A percentile compares a stretch with the other conserved stretches of the same genome.
phyloP scores from a whole-genome alignment of 257 asterid species.

The Solanum verrucosum region DNA sequence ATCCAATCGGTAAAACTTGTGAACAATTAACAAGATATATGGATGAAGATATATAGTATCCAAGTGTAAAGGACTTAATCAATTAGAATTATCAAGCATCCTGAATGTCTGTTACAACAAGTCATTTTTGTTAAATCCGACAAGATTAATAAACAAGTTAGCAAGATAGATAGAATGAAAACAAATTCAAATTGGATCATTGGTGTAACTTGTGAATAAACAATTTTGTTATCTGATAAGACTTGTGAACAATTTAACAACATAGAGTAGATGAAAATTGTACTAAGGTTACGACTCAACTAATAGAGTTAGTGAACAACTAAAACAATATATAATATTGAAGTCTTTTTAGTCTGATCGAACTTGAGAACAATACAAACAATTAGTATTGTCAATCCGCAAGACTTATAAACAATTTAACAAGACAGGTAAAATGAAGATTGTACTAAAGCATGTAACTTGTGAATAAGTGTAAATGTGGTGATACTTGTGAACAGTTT shows the following conservation, averaged over 20 bases:
- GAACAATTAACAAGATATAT: neutral
- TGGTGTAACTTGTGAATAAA: neutral
- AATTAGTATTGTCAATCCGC: neutral
- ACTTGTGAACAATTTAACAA: neutral
- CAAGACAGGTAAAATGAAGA: neutral
- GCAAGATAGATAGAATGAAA: neutral
- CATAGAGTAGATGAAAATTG: neutral
- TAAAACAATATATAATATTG: neutral
- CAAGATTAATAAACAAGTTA: neutral
- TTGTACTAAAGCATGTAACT: neutral
- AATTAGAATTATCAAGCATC: neutral
- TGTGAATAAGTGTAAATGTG: neutral
- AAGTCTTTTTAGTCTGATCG: neutral
- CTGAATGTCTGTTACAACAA: neutral
- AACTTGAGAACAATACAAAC: neutral
- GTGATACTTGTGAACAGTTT: too few relatives aligned
- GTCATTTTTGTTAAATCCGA: neutral
- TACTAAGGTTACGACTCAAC: neutral
- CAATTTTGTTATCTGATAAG: neutral
- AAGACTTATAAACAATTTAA: neutral
- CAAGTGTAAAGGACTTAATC: neutral
- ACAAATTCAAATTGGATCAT: neutral
- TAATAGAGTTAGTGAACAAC: neutral
- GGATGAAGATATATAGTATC: too few relatives aligned
- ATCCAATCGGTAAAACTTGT: neutral